A percentile compares a stretch with the other conserved stretches of the same genome.
Conservation (phyloP, 75 land plant species). For the Adiantum capillusveneris region DNA sequence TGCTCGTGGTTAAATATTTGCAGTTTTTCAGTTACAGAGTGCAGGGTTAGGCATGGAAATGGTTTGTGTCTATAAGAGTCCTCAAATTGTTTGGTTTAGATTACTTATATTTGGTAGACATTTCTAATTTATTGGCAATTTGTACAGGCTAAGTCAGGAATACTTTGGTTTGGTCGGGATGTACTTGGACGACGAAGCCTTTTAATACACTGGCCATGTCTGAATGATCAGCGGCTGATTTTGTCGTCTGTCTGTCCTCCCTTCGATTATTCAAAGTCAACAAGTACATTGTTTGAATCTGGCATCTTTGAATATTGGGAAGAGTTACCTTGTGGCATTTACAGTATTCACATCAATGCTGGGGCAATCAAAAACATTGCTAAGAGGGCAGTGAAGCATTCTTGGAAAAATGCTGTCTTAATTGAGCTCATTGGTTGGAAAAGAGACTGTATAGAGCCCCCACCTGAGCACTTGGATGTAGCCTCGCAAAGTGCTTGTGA, state of each 20-base stretch:
- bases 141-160: slow-evolving; percentile 50
- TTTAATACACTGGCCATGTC: slow-evolving; percentile 79
- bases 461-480: background rate
- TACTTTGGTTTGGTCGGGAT: slow-evolving; percentile 96
- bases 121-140: too few relatives aligned
- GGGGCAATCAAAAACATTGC: background rate
- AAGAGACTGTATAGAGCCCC: slow-evolving; percentile 44
- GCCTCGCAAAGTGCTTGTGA: too few relatives aligned
- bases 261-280: too few relatives aligned
- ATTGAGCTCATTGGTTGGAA: slow-evolving; percentile 60
- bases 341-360: slow-evolving; percentile 34
- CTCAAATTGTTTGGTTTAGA: too few relatives aligned
- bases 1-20: too few relatives aligned
- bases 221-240: slow-evolving; percentile 47
- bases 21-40: too few relatives aligned
- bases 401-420: slow-evolving; percentile 47
- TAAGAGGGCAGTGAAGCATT: slow-evolving; percentile 42
- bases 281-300: background rate
- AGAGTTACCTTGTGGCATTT: slow-evolving; percentile 83
- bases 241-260: slow-evolving; percentile 73
- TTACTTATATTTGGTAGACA: too few relatives aligned
- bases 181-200: slow-evolving; percentile 92
- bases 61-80: too few relatives aligned
- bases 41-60: background rate
- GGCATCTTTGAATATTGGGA: slow-evolving; percentile 53